Evolutionary conservation across 2,329 filamentous ascomycete genomes (phyloP), one percentile per base, ranked within the genome.

Genomic region (Epichloe baconii): DNA sequence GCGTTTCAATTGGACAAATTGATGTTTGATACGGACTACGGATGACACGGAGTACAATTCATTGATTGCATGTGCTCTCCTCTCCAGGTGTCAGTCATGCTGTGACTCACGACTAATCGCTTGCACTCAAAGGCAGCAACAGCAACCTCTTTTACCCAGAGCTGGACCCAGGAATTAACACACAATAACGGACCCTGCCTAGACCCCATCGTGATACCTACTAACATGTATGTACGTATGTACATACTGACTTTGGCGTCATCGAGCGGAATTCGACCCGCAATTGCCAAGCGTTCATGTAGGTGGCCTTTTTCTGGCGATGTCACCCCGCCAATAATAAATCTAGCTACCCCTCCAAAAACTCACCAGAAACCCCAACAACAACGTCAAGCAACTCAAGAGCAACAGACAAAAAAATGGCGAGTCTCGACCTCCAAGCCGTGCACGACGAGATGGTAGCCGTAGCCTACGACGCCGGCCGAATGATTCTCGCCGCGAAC

Each of bases 401-500:
- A 26, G 8, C 7, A 21, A 14, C 17, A 3, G 19, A n/a, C 26
- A 31, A 44, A 31, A 44, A 17, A 26, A 17, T 15, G 26, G 17
- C 34, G 26, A 31, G 26, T 49, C 66, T 82, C 57, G 72, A 85
- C 60, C 70, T 84, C 48, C 72, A 81, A 61, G 73, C 77, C 48
- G 73, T 85, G 55, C 80, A 79, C 57, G 78, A 84, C 65, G 75
- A 75, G 48, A 70, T 85, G 55, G 66, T 84, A 58, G 63, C 68
- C 48, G 68, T 84, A 52, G 82, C 81, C 62, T 74, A 77, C 55
- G 76, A 78, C 65, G 82, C 82, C n/a, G 82, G 82, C 57, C 65
- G 68, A 52, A 82, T 81, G 77, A 84, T 85, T 57, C 65, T 80
- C 48, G 69, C 71, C 2, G 80, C 82, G 36, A 80, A 81, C 56